Conservation (phyloP, 2,329 filamentous ascomycete species). For the Pseudodiploospora longispora region DNA sequence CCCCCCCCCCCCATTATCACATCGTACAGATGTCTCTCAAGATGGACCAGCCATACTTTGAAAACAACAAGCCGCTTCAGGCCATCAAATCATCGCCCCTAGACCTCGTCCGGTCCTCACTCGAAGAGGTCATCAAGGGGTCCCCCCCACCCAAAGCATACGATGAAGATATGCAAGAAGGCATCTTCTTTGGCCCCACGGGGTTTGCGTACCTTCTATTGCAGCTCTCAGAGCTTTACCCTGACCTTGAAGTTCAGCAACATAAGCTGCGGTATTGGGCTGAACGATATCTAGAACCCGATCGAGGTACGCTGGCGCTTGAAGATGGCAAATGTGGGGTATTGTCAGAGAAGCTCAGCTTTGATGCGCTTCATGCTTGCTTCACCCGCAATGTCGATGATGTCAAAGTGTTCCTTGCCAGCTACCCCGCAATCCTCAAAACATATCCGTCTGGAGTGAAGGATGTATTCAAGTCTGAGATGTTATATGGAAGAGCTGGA, state of each 20-base stretch:
- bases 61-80: too few species aligned
- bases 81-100: conserved; percentile 11
- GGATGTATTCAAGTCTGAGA: conserved; percentile 47
- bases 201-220: conserved; percentile 50
- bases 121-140: conserved; percentile 28
- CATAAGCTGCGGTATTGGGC: conserved; percentile 39
- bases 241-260: conserved; percentile 33
- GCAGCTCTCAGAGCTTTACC: conserved; percentile 34
- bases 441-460: conserved; percentile 14
- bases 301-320: conserved; percentile 24
- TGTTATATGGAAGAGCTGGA: conserved; percentile 59
- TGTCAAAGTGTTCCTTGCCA: conserved; percentile 32
- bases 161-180: conserved; percentile 28
- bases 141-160: conserved; percentile 30
- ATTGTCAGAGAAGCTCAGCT: conserved; percentile 39
- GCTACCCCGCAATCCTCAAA: conserved; percentile 25
- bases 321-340: conserved; percentile 41
- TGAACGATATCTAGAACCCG: conserved; percentile 36
- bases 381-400: conserved; percentile 29
- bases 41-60: too few species aligned
- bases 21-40: too few species aligned
- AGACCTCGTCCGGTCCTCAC: conserved; percentile 22
- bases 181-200: conserved; percentile 46
- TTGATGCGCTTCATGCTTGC: conserved; percentile 36
- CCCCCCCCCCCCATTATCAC: too few species aligned